A percentile compares a stretch with the other conserved stretches of the same genome.
Evolutionary conservation across 345 rosid species (phyloP).

Genomic region (Gossypium anomalum): DNA sequence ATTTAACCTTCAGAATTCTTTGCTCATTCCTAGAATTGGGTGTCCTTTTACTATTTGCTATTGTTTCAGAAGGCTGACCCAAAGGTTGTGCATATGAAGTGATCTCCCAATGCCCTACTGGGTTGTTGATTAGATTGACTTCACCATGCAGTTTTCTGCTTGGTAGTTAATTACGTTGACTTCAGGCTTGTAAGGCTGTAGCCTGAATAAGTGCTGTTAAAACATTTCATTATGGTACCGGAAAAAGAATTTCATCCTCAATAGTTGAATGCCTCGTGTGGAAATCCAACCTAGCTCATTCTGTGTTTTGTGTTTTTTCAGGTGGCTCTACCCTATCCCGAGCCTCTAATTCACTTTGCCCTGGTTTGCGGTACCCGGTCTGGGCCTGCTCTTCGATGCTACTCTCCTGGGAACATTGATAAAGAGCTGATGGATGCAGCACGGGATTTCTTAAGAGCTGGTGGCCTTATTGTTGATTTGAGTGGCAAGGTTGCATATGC

Average conservation of each 20-base stretch:
- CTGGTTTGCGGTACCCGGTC: constrained; percentile 75
- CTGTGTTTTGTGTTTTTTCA: constrained; percentile 18
- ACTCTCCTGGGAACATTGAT: constrained; percentile 71
- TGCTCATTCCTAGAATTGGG: neutral
- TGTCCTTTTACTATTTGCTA: neutral
- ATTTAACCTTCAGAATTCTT: neutral
- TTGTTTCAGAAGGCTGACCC: neutral
- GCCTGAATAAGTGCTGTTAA: neutral
- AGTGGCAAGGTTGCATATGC: constrained; percentile 46
- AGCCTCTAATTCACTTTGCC: constrained; percentile 74
- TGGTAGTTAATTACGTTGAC: neutral
- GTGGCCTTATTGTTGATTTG: constrained; percentile 64
- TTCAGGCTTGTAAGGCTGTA: neutral
- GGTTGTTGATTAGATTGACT: constrained; percentile 1
- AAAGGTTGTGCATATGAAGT: neutral
- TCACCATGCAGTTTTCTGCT: neutral
- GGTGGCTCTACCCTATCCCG: constrained; percentile 63
- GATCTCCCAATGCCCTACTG: neutral
- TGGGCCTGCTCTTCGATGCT: constrained; percentile 74
- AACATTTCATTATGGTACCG: neutral
- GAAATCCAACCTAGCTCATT: constrained; percentile 5
- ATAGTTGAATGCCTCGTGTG: neutral
- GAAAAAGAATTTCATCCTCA: neutral
- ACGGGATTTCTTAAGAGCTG: constrained; percentile 54
- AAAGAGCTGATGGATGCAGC: constrained; percentile 78